phyloP scores from a whole-genome alignment of 108 stramenopile species.

The Aurantiochytrium sp. region DNA sequence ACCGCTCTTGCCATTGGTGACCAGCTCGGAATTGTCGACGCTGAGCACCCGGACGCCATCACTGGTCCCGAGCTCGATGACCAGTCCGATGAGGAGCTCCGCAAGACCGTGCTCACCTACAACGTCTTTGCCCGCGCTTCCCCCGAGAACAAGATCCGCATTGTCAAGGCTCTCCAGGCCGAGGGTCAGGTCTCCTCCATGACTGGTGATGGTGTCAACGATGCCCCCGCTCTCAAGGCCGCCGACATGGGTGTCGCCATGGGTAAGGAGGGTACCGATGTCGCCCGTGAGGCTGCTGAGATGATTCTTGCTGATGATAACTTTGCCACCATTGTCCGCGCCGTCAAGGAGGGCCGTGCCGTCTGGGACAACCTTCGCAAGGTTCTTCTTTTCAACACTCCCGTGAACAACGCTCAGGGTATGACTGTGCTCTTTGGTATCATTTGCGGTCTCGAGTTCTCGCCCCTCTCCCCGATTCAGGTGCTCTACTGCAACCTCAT shows the following conservation, averaged over 20 bases:
- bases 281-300: slow-evolving; percentile 94
- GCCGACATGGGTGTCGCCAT: slow-evolving; percentile 97
- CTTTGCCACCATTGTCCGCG: slow-evolving; percentile 75
- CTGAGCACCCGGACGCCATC: slow-evolving; percentile 20
- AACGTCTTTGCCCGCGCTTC: slow-evolving; percentile 76
- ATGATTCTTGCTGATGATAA: slow-evolving; percentile 82
- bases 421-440: slow-evolving; percentile 76
- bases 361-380: slow-evolving; percentile 98
- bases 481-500: slow-evolving; percentile 98
- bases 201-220: slow-evolving; percentile 97
- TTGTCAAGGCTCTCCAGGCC: slow-evolving; percentile 82
- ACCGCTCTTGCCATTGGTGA: slow-evolving; percentile 85
- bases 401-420: slow-evolving; percentile 83
- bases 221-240: slow-evolving; percentile 80
- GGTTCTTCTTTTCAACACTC: slow-evolving; percentile 91
- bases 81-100: slow-evolving; percentile 66
- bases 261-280: slow-evolving; percentile 88
- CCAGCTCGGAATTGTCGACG: slow-evolving; percentile 65
- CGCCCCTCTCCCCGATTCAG: slow-evolving; percentile 93
- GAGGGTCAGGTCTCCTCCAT: slow-evolving; percentile 88
- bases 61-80: slow-evolving; percentile 38
- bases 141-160: slow-evolving; percentile 83
- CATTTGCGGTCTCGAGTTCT: slow-evolving; percentile 53
- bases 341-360: slow-evolving; percentile 90
- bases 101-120: slow-evolving; percentile 59